Evolutionary conservation across 2,329 filamentous ascomycete genomes (phyloP).

Genomic region (Sporothrix curviconia): DNA sequence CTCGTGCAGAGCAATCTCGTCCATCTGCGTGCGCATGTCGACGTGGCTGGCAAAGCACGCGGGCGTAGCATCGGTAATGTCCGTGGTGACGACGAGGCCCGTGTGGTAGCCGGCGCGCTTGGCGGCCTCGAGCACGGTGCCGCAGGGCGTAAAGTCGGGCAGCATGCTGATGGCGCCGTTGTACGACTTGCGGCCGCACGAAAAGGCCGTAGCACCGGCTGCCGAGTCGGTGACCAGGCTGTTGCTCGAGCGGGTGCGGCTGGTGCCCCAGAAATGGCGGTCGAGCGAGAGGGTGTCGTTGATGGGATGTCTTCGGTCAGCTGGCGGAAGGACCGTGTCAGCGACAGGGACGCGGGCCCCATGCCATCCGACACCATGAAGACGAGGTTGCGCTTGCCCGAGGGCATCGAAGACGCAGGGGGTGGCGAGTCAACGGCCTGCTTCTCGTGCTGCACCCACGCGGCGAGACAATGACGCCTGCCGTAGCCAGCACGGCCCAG

Average conservation of each 20-base stretch:
- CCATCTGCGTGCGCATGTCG: constrained; percentile 70
- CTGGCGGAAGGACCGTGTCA: constrained; percentile 85
- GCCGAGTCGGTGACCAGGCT: constrained; percentile 91
- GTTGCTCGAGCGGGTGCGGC: constrained; percentile 74
- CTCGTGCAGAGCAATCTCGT: constrained; percentile 88
- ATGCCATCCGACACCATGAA: constrained; percentile 99
- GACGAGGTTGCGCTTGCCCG: constrained; percentile 81
- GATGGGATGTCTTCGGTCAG: constrained; percentile 63
- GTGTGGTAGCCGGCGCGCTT: constrained; percentile 88
- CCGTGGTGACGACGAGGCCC: constrained; percentile 88
- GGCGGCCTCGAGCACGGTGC: constrained; percentile 86
- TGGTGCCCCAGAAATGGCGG: constrained; percentile 82
- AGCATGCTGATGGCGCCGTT: constrained; percentile 91
- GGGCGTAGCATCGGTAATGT: constrained; percentile 91
- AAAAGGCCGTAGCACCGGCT: constrained; percentile 94
- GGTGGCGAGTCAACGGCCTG: constrained; percentile 33
- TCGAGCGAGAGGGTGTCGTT: constrained; percentile 75
- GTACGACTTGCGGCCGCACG: constrained; percentile 88
- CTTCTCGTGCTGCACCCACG: constrained; percentile 67
- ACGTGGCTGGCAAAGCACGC: constrained; percentile 92
- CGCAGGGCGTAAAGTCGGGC: constrained; percentile 79
- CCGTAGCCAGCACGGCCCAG: constrained; percentile 78
- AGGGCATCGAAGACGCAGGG: constrained; percentile 24
- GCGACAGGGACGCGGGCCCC: constrained; percentile 82
- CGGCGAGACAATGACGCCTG: constrained; percentile 71